Evolutionary conservation across 768 basidiomycete genomes (phyloP), one percentile per base, ranked within the genome.

Genomic region (Pholiota conissans): DNA sequence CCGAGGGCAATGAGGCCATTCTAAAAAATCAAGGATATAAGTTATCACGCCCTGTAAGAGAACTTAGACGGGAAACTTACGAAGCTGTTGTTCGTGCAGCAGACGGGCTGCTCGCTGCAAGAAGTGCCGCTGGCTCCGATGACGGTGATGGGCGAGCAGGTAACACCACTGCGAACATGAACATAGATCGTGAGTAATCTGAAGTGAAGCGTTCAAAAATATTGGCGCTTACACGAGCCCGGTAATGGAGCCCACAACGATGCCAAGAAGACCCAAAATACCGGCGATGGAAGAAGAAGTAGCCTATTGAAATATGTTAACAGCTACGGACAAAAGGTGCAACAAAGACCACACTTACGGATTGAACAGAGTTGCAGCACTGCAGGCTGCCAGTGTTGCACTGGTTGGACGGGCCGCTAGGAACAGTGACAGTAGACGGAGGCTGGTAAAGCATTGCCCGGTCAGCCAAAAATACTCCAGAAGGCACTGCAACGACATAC

Each of bases 41-140:
- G 48, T 26, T 45, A 40, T 40, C 16, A 39, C 28, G 11, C 26
- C 16, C 18, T 22, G 24, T n/a, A n/a, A n/a, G n/a, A n/a, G n/a
- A n/a, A n/a, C n/a, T 13, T 13, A 30, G 11, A n/a, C 11, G 24
- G 6, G 16, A 7, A 3, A 54, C 63, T 64, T 47, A 68, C 63
- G 61, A 71, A 71, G 60, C 27, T 59, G 49, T 69, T 68, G 52
- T 65, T 56, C 11, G 59, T 56, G 69, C 70, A 73, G 57, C 71
- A 72, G 48, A 71, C 69, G 45, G 68, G 62, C 50, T 72, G 69
- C n/a, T 61, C 60, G 26, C 55, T 27, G 59, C 67, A 69, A 30
- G 65, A 64, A 45, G 35, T 59, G 16, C 69, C 64, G 22, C 61
- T 60, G 47, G 49, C 47, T 13, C 70, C 70, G 52, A 70, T 60